Conservation (phyloP, 2,329 filamentous ascomycete genomes). For the Penicillium sp. region DNA sequence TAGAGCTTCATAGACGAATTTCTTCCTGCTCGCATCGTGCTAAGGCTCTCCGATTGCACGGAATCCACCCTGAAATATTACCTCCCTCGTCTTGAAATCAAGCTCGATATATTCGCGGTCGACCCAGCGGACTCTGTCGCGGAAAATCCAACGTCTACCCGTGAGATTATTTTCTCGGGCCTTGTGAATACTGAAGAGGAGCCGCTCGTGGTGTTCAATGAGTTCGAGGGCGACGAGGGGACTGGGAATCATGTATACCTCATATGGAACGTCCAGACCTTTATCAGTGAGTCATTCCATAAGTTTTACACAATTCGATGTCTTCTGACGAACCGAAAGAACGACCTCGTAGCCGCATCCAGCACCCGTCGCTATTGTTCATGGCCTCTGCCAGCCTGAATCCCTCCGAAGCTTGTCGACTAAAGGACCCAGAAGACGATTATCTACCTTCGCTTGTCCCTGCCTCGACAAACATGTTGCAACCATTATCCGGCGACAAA, state of each 20-base stretch:
- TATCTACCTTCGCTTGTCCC: slow-evolving; percentile 56
- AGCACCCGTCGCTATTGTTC: slow-evolving; percentile 57
- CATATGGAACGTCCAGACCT: slow-evolving; percentile 46
- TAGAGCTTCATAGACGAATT: slow-evolving; percentile 52
- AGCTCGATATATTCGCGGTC: slow-evolving; percentile 50
- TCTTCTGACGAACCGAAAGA: slow-evolving; percentile 26
- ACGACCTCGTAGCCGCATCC: slow-evolving; percentile 51
- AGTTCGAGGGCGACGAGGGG: slow-evolving; percentile 39
- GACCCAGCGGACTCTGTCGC: slow-evolving; percentile 42
- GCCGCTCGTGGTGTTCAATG: slow-evolving; percentile 46
- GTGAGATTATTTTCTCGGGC: slow-evolving; percentile 46
- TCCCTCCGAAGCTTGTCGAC: slow-evolving; percentile 40
- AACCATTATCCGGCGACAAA: slow-evolving; percentile 53
- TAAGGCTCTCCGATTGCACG: slow-evolving; percentile 51
- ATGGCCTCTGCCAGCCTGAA: slow-evolving; percentile 48
- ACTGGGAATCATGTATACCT: slow-evolving; percentile 42
- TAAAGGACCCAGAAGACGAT: slow-evolving; percentile 44
- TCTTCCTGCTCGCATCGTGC: slow-evolving; percentile 50
- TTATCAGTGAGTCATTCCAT: slow-evolving; percentile 36
- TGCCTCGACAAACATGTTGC: slow-evolving; percentile 57
- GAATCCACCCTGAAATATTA: slow-evolving; percentile 49
- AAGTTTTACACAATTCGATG: background rate
- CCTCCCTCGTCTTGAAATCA: slow-evolving; percentile 50
- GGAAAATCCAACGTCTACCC: slow-evolving; percentile 36
- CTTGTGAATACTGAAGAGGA: slow-evolving; percentile 40